Evolutionary conservation across 2,329 filamentous ascomycete genomes (phyloP).

Genomic region (Phialophora verrucosa): DNA sequence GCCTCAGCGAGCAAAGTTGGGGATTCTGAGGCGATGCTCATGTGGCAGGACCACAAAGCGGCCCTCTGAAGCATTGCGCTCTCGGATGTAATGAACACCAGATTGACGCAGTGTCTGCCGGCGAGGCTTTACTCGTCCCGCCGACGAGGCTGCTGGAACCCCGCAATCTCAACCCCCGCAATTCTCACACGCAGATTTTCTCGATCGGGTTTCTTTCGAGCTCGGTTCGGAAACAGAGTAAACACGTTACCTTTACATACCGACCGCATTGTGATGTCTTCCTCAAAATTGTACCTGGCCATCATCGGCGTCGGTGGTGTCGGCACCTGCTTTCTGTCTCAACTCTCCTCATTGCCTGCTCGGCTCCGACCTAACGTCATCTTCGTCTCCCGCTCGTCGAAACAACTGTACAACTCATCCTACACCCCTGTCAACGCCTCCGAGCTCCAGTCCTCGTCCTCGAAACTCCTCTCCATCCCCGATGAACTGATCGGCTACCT

Average conservation of each 20-base stretch:
- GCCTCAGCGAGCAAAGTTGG: neutral
- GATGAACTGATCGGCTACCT: constrained; percentile 79
- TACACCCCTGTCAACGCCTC: constrained; percentile 62
- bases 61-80: neutral
- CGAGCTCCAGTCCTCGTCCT: constrained; percentile 67
- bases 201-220: neutral
- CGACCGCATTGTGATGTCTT: constrained; percentile 13
- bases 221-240: too few species aligned
- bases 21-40: neutral
- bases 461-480: constrained; percentile 66
- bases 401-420: constrained; percentile 72
- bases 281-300: constrained; percentile 36
- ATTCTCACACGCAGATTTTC: neutral
- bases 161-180: neutral
- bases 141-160: neutral
- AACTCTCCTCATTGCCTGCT: constrained; percentile 73
- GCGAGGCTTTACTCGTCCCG: neutral
- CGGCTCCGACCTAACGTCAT: constrained; percentile 75
- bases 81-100: too few species aligned
- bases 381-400: constrained; percentile 84
- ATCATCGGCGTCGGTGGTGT: constrained; percentile 83
- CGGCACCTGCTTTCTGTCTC: constrained; percentile 85
- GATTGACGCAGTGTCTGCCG: neutral
- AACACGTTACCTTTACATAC: neutral
- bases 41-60: neutral